Percentiles rank a stretch among this genome's conserved stretches.
These are phyloP conservation scores for Phoma herbarum DNA, from an alignment of 2,329 filamentous ascomycete species.

Conservation along the genomic window DNA sequence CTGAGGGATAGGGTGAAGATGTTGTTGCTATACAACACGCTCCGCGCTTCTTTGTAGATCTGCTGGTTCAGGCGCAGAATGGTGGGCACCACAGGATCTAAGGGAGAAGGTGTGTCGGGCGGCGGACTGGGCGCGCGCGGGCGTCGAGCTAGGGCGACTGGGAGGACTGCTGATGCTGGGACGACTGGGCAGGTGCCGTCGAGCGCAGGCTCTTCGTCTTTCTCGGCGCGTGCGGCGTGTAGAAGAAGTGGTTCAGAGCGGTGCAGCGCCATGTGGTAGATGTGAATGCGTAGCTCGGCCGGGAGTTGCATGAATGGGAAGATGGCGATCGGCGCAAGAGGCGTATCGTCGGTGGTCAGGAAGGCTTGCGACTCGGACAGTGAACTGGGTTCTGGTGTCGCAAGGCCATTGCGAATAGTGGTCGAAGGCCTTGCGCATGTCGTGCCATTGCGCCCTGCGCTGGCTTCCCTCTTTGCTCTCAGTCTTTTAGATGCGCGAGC, in stretches of 20 bases:
- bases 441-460: slow-evolving; percentile 4
- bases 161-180: neutral
- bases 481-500: slow-evolving; percentile 19
- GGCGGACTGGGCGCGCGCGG: neutral
- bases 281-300: slow-evolving; percentile 56
- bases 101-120: neutral
- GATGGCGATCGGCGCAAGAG: slow-evolving; percentile 10
- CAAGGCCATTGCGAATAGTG: slow-evolving; percentile 22
- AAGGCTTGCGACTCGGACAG: slow-evolving; percentile 27
- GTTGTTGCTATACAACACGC: slow-evolving; percentile 46
- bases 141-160: neutral
- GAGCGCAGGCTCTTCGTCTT: slow-evolving; percentile 4
- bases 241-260: slow-evolving; percentile 43
- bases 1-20: slow-evolving; percentile 50
- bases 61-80: slow-evolving; percentile 52
- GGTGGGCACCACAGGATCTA: slow-evolving; percentile 46
- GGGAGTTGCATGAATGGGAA: slow-evolving; percentile 56
- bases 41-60: slow-evolving; percentile 49
- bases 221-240: slow-evolving; percentile 31
- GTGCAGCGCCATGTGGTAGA: slow-evolving; percentile 53
- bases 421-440: neutral
- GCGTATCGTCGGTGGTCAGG: neutral
- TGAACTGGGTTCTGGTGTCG: slow-evolving; percentile 33
- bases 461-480: slow-evolving; percentile 9
- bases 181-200: slow-evolving; percentile 14